Evolutionary conservation across 2,329 filamentous ascomycete species (phyloP), one percentile per base, ranked within the genome.

Genomic region (Ramularia collo-cygni): DNA sequence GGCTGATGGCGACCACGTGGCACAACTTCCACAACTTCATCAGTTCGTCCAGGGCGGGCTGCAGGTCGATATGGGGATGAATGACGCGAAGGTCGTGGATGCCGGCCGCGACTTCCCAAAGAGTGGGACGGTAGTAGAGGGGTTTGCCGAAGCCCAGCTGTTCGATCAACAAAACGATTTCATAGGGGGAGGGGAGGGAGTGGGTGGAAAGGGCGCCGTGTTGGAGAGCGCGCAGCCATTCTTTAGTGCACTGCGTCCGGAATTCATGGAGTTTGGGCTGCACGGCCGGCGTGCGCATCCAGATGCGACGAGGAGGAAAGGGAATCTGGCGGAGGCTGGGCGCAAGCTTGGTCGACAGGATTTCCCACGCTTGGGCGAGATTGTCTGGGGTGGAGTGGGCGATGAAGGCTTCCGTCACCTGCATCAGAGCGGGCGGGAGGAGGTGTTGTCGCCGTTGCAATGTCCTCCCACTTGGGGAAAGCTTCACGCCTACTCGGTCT

Each of bases 11-110:
- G 19, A 28, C 39, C 6, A 38, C 45, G 13, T 46, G 42, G 27
- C 35, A 38, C 10, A 46, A 14, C 15, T 42, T 47, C 49, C 49
- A 52, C 31, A 50, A 38, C 7, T 40, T 35, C 26, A 46, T 31
- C 34, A 52, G 39, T 24, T 41, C 38, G 6, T 42, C 28, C 9
- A 48, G 17, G 12, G 21, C 35, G 26, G 28, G 8, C 5, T 32
- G 15, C 14, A 35, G 9, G 6, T 33, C 26, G 18, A 32, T 28
- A 14, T 18, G n/a, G 16, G 21, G n/a, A 4, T 36, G n/a, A 14
- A 24, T 18, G 33, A 40, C 37, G 3, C 37, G 34, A 3, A 48
- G 12, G 4, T 37, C 32, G 9, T 32, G 31, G 12, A 50, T 33
- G 8, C 32, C 38, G 2, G 26, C 21, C 7, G 44, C 43, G 17